phyloP scores from a whole-genome alignment of 2,329 filamentous ascomycete species.

The Sclerotinia spermophila region DNA sequence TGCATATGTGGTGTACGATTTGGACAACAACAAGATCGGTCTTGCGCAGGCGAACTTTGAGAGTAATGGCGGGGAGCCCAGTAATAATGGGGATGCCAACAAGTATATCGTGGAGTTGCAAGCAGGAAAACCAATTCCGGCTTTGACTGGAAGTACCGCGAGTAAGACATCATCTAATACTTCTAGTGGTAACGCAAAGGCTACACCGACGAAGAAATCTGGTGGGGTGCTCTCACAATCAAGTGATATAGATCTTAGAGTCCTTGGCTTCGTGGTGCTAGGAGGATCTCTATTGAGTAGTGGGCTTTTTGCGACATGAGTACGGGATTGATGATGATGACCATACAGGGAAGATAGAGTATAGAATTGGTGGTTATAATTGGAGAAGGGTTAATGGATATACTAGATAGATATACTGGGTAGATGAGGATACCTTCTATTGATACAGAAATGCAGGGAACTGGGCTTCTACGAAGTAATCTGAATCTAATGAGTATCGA shows the following conservation, averaged over 20 bases:
- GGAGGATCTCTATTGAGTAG: neutral
- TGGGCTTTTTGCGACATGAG: neutral
- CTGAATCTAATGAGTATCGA: neutral
- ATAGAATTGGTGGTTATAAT: neutral
- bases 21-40: conserved; percentile 47
- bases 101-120: conserved; percentile 26
- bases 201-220: neutral
- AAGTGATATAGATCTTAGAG: neutral
- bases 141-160: neutral
- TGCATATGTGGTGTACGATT: conserved; percentile 53
- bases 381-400: neutral
- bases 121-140: conserved; percentile 25
- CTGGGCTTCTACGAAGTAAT: too few species aligned
- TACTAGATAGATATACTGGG: too few species aligned
- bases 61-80: conserved; percentile 21
- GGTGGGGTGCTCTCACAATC: neutral
- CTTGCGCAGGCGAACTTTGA: conserved; percentile 48
- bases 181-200: neutral
- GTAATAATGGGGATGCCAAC: neutral
- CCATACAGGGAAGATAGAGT: neutral
- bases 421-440: neutral
- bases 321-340: neutral
- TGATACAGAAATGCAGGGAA: too few species aligned
- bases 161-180: neutral
- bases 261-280: neutral